A percentile compares a stretch with the other conserved stretches of the same genome.
These are phyloP conservation scores for Anethum foeniculum DNA, from an alignment of 140 eudicot species.

Conservation along the genomic window DNA sequence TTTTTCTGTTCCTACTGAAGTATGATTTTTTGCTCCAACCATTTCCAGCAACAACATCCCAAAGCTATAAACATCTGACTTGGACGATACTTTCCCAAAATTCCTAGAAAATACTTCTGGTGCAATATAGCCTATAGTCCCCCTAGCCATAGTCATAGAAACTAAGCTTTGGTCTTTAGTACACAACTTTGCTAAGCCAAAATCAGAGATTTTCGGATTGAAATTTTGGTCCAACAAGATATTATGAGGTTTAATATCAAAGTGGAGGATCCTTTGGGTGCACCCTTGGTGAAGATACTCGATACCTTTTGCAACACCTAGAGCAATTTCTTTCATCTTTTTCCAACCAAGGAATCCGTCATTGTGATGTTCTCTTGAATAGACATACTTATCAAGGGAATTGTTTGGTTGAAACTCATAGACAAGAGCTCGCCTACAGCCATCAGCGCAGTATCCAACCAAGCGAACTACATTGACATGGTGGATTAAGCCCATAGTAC, in stretches of 20 bases:
- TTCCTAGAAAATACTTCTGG: slow-evolving; percentile 10
- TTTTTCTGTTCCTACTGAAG: background rate
- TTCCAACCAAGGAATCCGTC: background rate
- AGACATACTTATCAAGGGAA: background rate
- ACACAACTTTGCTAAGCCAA: slow-evolving; percentile 6
- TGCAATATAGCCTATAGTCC: background rate
- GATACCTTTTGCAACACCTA: background rate
- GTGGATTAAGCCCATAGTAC: slow-evolving; percentile 1
- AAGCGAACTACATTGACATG: slow-evolving; percentile 1
- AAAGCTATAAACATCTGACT: slow-evolving; percentile 7
- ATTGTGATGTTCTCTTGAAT: background rate
- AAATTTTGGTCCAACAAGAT: slow-evolving; percentile 4
- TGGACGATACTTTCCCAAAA: background rate
- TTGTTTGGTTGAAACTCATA: slow-evolving; percentile 7
- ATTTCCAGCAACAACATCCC: slow-evolving; percentile 2
- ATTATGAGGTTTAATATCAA: slow-evolving; percentile 8
- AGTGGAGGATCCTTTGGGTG: slow-evolving; percentile 5
- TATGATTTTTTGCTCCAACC: background rate
- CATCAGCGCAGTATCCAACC: slow-evolving; percentile 8
- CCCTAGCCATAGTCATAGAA: slow-evolving; percentile 1
- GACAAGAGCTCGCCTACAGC: background rate
- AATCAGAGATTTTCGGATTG: slow-evolving; percentile 4
- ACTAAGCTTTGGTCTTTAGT: background rate
- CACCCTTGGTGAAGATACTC: slow-evolving; percentile 10
- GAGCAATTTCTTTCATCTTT: background rate